Base-by-base conservation (phyloP, 73 alveolate genomes). In the Paraurostyla sp. region DNA sequence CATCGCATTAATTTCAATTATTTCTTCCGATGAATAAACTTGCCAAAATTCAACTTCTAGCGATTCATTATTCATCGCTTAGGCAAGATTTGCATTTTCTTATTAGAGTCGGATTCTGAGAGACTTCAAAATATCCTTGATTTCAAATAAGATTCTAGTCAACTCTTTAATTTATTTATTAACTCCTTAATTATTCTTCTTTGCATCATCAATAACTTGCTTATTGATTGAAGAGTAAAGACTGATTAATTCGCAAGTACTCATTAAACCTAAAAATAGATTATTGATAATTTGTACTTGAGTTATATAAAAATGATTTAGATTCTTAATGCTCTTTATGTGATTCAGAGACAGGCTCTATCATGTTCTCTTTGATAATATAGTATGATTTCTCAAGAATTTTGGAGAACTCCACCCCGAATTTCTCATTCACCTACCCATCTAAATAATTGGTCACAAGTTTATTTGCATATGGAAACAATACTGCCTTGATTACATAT, bases 401-500 rank as follows among this genome's bases (percentile, higher is more conserved):
- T 54, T 52, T 78, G 59, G 65, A 25, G 69, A 78, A 78, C 43
- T 78, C 89, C 13, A 52, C 29, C 3, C 89, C 89, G 32, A 78
- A 78, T 49, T 60, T 22, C 80, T 78, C 78, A 54, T 78, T 78
- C 15, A 78, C 60, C 59, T 78, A 35, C 15, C 78, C 60, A 33
- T 78, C 89, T n/a, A 78, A 36, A 20, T 15, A 50, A 16, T 33
- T 50, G 6, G 89, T 78, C 15, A 78, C 89, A 4, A 62, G 1
- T 43, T 46, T 63, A 32, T 38, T 32, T 43, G 51, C 83, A 87
- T 87, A 57, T 76, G 89, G 76, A 38, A 38, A 87, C 42, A 87
- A 29, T 38, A 36, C 65, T 33, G 63, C 65, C 30, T 51, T 73
- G 42, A 41, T 33, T 50, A 36, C 59, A 46, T 30, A 73, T 38